Evolutionary conservation across 306 rosid genomes (phyloP).

Genomic region (Rosa chinensis): DNA sequence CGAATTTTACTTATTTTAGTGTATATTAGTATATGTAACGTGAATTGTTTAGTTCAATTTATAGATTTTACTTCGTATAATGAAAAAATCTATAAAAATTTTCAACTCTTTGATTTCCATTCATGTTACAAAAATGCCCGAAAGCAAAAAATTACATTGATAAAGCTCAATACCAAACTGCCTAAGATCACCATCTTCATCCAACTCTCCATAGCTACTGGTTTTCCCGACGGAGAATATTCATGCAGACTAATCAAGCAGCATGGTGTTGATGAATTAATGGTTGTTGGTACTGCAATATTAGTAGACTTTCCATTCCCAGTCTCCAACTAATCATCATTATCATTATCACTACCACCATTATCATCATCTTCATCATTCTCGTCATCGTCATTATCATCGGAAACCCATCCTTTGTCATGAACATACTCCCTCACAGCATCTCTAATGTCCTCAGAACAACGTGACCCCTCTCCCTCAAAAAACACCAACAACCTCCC

Average conservation of each 20-base stretch:
- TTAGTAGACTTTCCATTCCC: neutral
- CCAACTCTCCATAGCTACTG: neutral
- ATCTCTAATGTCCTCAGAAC: conserved; percentile 67
- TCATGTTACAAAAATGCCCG: neutral
- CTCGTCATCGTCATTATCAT: neutral
- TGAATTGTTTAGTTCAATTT: too few relatives aligned
- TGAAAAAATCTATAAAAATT: neutral
- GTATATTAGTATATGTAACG: too few relatives aligned
- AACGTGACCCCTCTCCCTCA: conserved; percentile 24
- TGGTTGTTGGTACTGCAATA: neutral
- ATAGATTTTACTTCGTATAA: too few relatives aligned
- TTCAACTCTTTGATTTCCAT: neutral
- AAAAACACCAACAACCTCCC: conserved; percentile 53
- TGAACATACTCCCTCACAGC: conserved; percentile 49
- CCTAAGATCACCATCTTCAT: neutral
- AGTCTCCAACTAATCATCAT: neutral
- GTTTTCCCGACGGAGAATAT: neutral
- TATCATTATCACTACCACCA: too few relatives aligned
- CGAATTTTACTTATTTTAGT: too few relatives aligned
- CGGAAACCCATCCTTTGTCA: neutral
- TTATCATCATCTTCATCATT: too few relatives aligned
- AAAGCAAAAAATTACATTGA: conserved; percentile 10
- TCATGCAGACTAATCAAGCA: neutral
- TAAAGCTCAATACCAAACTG: neutral
- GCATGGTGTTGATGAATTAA: neutral